Conservation (phyloP, 192 early-diverging fungal species). For the Umbelopsis isabellina region DNA sequence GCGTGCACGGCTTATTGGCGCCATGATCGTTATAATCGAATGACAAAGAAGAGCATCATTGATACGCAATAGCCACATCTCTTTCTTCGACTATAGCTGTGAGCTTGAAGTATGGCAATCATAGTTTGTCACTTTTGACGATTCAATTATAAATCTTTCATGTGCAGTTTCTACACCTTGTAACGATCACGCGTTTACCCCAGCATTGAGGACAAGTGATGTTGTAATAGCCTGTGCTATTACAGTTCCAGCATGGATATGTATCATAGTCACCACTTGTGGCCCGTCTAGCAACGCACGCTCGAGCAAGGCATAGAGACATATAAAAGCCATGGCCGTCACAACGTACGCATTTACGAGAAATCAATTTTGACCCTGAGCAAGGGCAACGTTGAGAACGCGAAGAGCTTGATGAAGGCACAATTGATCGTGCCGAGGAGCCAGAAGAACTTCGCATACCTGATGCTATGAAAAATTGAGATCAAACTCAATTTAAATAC, state of each 20-base stretch:
- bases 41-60: no score
- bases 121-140: no score
- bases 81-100: no score
- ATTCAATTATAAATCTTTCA: background rate
- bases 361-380: background rate
- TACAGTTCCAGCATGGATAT: conserved; percentile 13
- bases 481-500: no score
- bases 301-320: background rate
- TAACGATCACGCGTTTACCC: background rate
- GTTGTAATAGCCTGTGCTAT: conserved; percentile 9
- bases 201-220: conserved; percentile 21
- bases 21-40: no score
- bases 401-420: background rate
- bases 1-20: no score
- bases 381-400: background rate
- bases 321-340: conserved; percentile 14
- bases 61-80: no score
- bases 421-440: background rate
- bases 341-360: conserved; percentile 9
- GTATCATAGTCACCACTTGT: conserved; percentile 15
- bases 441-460: conserved; percentile 1
- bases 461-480: background rate
- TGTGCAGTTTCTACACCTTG: conserved; percentile 8
- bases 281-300: conserved; percentile 2
- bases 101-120: no score